phyloP scores from a whole-genome alignment of 1,284 basidiomycete species.

The Naganishia cerealis region DNA sequence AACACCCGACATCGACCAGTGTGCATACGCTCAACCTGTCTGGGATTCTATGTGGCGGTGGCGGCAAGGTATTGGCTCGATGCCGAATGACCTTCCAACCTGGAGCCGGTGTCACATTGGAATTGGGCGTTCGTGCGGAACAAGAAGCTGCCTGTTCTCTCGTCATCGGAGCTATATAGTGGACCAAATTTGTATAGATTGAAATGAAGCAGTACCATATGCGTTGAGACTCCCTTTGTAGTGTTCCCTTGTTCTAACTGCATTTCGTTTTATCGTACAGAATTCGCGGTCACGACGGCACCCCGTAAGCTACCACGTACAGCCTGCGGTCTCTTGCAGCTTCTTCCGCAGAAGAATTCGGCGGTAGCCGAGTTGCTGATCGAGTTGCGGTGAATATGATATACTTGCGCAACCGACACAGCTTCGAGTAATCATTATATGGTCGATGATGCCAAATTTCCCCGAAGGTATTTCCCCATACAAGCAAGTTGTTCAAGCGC shows the following conservation, averaged over 20 bases:
- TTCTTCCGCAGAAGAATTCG: no score
- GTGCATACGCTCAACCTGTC: slow-evolving; percentile 94
- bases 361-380: no score
- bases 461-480: no score
- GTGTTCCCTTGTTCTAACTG: not conserved
- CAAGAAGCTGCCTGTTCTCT: slow-evolving; percentile 80
- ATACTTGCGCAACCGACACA: no score
- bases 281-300: not conserved
- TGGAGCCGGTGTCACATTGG: slow-evolving; percentile 90
- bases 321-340: not conserved
- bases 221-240: slow-evolving; percentile 9
- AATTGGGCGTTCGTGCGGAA: slow-evolving; percentile 89
- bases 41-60: slow-evolving; percentile 82
- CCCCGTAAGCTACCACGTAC: no score
- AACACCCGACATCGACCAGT: slow-evolving; percentile 73
- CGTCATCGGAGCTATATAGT: slow-evolving; percentile 83
- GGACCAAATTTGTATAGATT: slow-evolving; percentile 17
- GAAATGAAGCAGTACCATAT: not conserved
- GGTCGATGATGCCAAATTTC: not conserved
- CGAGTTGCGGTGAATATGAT: no score
- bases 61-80: slow-evolving; percentile 87
- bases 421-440: not conserved
- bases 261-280: not conserved
- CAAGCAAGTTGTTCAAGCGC: no score
- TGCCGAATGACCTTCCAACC: slow-evolving; percentile 92